Base-by-base conservation (phyloP, 202 grass and related monocot genomes). In the Bolboschoenoplectus hybrid region DNA sequence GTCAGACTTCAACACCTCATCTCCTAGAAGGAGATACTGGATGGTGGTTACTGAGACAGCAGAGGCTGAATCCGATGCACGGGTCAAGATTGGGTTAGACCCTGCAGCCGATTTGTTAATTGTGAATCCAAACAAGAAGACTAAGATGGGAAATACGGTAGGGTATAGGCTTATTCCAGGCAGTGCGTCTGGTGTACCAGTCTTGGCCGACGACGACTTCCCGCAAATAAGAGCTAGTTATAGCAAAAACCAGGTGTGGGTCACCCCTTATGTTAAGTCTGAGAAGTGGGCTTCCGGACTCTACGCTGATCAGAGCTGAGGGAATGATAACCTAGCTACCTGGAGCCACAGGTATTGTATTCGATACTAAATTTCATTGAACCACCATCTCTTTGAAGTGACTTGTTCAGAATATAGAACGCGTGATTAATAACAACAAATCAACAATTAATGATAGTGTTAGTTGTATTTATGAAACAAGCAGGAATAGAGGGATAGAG, bases 261-360 rank as follows among this genome's bases (percentile, higher is more conserved):
- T 97, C 84, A 94, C 90, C 9, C 89, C 94, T 3, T 94, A 94
- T 82, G 78, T 71, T 63, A 87, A 63, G 61, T 68, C 87, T 39
- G 89, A 94, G 88, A 97, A 89, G 88, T 97, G 94, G 91, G 90
- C 88, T 35, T 9, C 88, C 0, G 94, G 94, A 60, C 83, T 92
- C 20, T 97, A 92, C 53, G 49, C 83, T 20, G 91, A 92, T 78
- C 82, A 87, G 85, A 92, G 91, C 81, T 66, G 35, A 67, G 91
- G 93, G 16, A 85, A 89, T 49, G 93, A 95, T 32, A 86, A 65
- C 68, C 74, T 95, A 52, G 90, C 87, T 2, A 45, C 50, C 1
- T 89, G 90, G 87, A 92, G 89, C 68, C 39, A 47, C 53, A 88
- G 82, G 88, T 89, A 89, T 83, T 71, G 5, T 58, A 20, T 12